Conservation (phyloP, 306 rosid genomes). For the apple (Malus domestica) region ASM211411v1 NC_041799.1:32510501-32511000, state of each 20-base stretch:
- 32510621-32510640: slow-evolving; percentile 43
- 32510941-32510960: slow-evolving; percentile 41
- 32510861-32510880: background rate
- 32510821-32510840: slow-evolving; percentile 23
- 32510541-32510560: slow-evolving; percentile 79
- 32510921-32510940: slow-evolving; percentile 59
- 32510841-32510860: background rate
- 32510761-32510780: slow-evolving; percentile 33
- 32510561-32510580: slow-evolving; percentile 35
- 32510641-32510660: slow-evolving; percentile 58
- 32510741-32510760: slow-evolving; percentile 30
- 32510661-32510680: slow-evolving; percentile 51
- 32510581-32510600: slow-evolving; percentile 18
- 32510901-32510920: slow-evolving; percentile 41
- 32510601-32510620: slow-evolving; percentile 11
- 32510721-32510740: slow-evolving; percentile 27
- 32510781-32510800: slow-evolving; percentile 46
- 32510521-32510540: slow-evolving; percentile 55
- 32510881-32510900: background rate
- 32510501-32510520: slow-evolving; percentile 67
- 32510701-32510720: slow-evolving; percentile 9
- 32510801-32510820: slow-evolving; percentile 57
- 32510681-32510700: slow-evolving; percentile 38
- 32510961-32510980: slow-evolving; percentile 60
- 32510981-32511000: slow-evolving; percentile 77